These are phyloP conservation scores for Pulveroboletus sp. DNA, from an alignment of 768 basidiomycete species.

Conservation along the genomic window DNA sequence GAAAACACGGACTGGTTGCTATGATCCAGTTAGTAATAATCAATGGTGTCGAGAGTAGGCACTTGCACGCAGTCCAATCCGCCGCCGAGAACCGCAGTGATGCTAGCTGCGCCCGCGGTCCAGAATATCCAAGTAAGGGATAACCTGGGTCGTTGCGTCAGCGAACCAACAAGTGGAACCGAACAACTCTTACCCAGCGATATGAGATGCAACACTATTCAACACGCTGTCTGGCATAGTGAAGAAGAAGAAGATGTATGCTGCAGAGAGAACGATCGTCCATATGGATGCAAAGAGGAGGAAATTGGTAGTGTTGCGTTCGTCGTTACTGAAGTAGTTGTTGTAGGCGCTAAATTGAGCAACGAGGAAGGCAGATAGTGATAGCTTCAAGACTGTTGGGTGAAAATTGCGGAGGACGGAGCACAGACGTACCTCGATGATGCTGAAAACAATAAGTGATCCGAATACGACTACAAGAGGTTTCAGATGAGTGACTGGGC, in stretches of 20 bases:
- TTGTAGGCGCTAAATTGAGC: conserved; percentile 55
- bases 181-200: conserved; percentile 50
- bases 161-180: neutral
- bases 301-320: conserved; percentile 65
- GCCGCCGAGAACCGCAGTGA: conserved; percentile 66
- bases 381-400: conserved; percentile 40
- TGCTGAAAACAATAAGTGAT: conserved; percentile 53
- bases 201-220: conserved; percentile 63
- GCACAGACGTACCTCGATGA: conserved; percentile 54
- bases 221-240: conserved; percentile 45
- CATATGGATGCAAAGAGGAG: conserved; percentile 70
- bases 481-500: neutral
- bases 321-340: conserved; percentile 45
- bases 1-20: conserved; percentile 44
- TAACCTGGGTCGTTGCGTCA: conserved; percentile 43
- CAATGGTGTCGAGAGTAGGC: neutral
- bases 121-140: conserved; percentile 75
- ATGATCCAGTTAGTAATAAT: neutral
- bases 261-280: conserved; percentile 56
- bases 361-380: conserved; percentile 71
- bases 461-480: conserved; percentile 49
- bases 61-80: conserved; percentile 66
- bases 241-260: conserved; percentile 57
- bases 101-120: conserved; percentile 68
- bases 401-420: neutral